Base-by-base conservation (phyloP, 176 grass and related monocot genomes). In the Carex myosuroides region DNA sequence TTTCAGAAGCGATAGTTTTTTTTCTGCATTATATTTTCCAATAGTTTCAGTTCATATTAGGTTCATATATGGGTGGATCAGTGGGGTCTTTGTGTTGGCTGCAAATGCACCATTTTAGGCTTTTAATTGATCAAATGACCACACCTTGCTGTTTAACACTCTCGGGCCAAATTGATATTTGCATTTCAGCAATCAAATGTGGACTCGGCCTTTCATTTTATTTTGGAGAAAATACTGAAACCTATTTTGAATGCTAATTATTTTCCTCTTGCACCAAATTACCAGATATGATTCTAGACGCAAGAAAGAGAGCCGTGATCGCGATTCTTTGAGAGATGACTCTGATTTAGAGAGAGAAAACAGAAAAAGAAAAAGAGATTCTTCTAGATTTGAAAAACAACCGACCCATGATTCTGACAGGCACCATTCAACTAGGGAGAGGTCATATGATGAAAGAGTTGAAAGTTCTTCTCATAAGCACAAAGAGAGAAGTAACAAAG, bases 241-340 rank as follows among this genome's bases (percentile, higher is more conserved):
- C 26, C 17, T 56, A 35, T 55, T 20, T 57, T 78, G 22, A 33
- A 78, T 57, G 21, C 73, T 78, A 78, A 78, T 78, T 32, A 33
- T 78, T 78, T 57, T 8, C 26, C 52, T 78, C 26, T 71, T 71
- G 33, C 52, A 78, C 50, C 8, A 4, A 17, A 78, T 57, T 56
- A 78, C 24, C 50, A 96, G 94, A 76, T 86, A 88, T 83, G 70
- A 59, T 80, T 83, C 89, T 68, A 89, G 80, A 82, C 77, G 54
- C 50, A 85, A 30, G 41, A 85, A 86, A 18, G 87, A 89, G 63
- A 72, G 41, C 24, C 67, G 79, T 87, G 72, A 61, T 80, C 50
- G 12, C 7, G 70, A 72, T 11, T 84, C 67, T 32, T 57, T 74
- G 3, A 92, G 80, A 84, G 83, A 87, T 82, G 70, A 84, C 41